Evolutionary conservation across 139 green algal genomes (phyloP).

Genomic region (Protoeuglena noctilucae): DNA sequence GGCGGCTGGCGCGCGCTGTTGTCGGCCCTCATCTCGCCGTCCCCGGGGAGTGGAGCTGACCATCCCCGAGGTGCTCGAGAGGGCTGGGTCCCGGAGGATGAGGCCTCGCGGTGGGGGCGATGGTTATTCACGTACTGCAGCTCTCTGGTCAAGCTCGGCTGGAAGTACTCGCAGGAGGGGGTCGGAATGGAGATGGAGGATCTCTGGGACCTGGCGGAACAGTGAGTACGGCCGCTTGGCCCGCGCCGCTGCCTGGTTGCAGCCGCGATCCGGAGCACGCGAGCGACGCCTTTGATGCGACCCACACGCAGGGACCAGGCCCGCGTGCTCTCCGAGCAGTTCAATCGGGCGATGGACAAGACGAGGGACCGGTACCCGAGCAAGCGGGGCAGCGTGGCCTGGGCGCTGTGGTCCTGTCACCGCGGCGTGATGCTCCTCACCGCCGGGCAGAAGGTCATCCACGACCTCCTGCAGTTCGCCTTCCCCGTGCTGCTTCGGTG

Average conservation of each 20-base stretch:
- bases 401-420: neutral
- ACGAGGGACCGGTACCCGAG: neutral
- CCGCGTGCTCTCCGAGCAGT: neutral
- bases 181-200: neutral
- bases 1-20: too few relatives aligned
- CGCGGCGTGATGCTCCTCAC: neutral
- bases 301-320: neutral
- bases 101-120: too few relatives aligned
- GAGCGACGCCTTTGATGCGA: too few relatives aligned
- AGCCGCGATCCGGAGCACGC: too few relatives aligned
- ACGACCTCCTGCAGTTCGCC: neutral
- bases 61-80: too few relatives aligned
- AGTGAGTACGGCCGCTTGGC: too few relatives aligned
- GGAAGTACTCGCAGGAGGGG: neutral
- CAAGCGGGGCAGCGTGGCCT: neutral
- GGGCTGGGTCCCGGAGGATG: too few relatives aligned
- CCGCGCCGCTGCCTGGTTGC: too few relatives aligned
- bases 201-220: neutral
- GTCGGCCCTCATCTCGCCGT: too few relatives aligned
- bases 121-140: neutral
- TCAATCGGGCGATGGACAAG: neutral
- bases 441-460: neutral
- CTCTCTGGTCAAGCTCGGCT: neutral
- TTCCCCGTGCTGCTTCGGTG: neutral
- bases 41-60: too few relatives aligned